A percentile compares a stretch with the other conserved stretches of the same genome.
These are phyloP conservation scores for Leccinum aurantiacum DNA, from an alignment of 768 basidiomycete species.

Conservation along the genomic window DNA sequence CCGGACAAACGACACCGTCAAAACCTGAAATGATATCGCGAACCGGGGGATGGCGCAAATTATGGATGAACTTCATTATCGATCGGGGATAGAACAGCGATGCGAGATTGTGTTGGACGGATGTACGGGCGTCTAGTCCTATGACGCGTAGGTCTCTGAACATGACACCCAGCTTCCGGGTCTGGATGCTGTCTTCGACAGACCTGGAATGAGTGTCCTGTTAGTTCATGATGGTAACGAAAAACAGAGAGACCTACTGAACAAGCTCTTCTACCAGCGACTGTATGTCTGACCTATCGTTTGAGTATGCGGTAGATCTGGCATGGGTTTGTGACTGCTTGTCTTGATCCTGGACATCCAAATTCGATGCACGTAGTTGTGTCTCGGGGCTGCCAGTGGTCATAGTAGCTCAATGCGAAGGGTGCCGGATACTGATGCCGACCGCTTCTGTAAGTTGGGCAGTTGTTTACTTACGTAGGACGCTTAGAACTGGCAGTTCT, in stretches of 20 bases:
- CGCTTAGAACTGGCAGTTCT: no score
- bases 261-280: slow-evolving; percentile 16
- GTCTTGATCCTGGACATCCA: neutral
- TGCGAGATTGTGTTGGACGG: slow-evolving; percentile 51
- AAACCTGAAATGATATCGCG: slow-evolving; percentile 46
- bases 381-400: no score
- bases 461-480: no score
- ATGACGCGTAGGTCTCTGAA: slow-evolving; percentile 54
- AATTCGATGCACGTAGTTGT: neutral
- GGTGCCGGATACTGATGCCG: no score
- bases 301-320: neutral
- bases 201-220: slow-evolving; percentile 24
- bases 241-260: no score
- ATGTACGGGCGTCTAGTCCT: slow-evolving; percentile 44
- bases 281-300: slow-evolving; percentile 11
- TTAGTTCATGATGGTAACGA: neutral
- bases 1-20: slow-evolving; percentile 62
- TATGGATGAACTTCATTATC: slow-evolving; percentile 38
- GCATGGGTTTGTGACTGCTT: neutral
- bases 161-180: slow-evolving; percentile 48
- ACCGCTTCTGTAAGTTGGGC: no score
- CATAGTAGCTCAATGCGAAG: no score
- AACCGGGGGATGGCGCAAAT: slow-evolving; percentile 54
- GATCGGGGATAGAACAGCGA: slow-evolving; percentile 31
- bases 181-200: slow-evolving; percentile 32